Conservation (phyloP, 345 rosid genomes). For the Microthlaspi erraticum region DNA sequence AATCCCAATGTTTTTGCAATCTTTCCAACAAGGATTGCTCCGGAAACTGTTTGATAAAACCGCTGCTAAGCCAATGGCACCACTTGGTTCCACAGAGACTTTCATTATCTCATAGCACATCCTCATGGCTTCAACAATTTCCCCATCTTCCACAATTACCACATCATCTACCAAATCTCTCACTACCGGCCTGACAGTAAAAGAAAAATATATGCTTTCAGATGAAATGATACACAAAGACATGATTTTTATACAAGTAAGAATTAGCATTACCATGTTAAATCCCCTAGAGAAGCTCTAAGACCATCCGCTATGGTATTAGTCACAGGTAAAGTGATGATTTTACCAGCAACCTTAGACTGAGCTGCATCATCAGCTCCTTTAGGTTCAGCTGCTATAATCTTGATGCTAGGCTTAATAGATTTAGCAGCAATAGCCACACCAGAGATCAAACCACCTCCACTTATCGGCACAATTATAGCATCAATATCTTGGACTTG, state of each 20-base stretch:
- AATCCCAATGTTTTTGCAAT: constrained; percentile 66
- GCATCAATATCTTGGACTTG: constrained; percentile 70
- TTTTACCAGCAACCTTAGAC: constrained; percentile 80
- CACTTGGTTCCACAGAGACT: constrained; percentile 88
- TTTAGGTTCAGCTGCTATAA: constrained; percentile 83
- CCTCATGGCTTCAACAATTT: constrained; percentile 81
- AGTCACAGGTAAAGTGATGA: constrained; percentile 67
- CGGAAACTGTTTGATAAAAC: constrained; percentile 67
- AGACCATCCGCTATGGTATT: constrained; percentile 89
- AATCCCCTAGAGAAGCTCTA: constrained; percentile 77
- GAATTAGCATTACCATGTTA: constrained; percentile 68
- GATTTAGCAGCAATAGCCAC: constrained; percentile 94
- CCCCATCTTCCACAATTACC: constrained; percentile 66
- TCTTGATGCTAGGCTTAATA: constrained; percentile 71
- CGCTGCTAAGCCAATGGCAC: constrained; percentile 95
- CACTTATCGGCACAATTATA: constrained; percentile 86
- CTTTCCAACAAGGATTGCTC: constrained; percentile 59
- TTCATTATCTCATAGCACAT: constrained; percentile 86
- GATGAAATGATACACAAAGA: background rate
- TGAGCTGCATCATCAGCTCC: constrained; percentile 93
- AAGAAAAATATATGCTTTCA: background rate
- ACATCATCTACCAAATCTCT: constrained; percentile 80
- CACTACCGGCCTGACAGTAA: constrained; percentile 70
- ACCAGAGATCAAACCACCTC: constrained; percentile 90
- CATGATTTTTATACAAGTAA: background rate